These are phyloP conservation scores for Byssothecium circinans DNA, from an alignment of 2,329 filamentous ascomycete species.

Conservation along the genomic window DNA sequence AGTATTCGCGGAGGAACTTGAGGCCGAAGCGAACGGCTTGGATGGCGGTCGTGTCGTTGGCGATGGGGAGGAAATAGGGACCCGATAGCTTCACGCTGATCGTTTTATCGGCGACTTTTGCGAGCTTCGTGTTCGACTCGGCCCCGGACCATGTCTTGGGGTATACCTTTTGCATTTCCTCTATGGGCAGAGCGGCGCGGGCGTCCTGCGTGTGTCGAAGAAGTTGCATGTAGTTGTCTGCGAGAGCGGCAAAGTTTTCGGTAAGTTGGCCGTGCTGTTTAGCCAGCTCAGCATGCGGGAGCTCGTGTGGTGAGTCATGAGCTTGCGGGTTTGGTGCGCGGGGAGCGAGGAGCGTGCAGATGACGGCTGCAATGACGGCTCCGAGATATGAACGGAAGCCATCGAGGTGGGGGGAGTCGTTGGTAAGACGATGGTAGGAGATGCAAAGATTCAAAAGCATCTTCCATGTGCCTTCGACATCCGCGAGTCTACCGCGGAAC, in stretches of 20 bases:
- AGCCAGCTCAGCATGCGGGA: constrained; percentile 23
- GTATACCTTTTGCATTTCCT: constrained; percentile 42
- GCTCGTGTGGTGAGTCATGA: constrained; percentile 34
- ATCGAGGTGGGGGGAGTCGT: constrained; percentile 41
- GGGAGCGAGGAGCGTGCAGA: constrained; percentile 39
- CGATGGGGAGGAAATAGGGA: constrained; percentile 46
- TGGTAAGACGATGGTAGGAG: constrained; percentile 36
- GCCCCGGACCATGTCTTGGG: constrained; percentile 43
- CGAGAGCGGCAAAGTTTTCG: constrained; percentile 31
- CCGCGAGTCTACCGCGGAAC: constrained; percentile 33
- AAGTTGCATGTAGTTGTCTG: constrained; percentile 32
- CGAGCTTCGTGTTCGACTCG: constrained; percentile 20
- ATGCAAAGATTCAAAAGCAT: constrained; percentile 40
- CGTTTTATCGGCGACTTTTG: constrained; percentile 37
- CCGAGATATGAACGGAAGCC: constrained; percentile 47
- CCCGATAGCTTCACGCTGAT: constrained; percentile 38
- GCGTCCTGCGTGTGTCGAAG: constrained; percentile 32
- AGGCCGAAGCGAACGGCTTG: constrained; percentile 49
- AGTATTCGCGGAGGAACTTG: constrained; percentile 48
- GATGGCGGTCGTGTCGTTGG: constrained; percentile 45
- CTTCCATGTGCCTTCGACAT: constrained; percentile 42
- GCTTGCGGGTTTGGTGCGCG: constrained; percentile 21
- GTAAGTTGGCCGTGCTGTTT: constrained; percentile 23
- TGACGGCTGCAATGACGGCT: constrained; percentile 43
- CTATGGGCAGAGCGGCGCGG: constrained; percentile 30